phyloP scores from a whole-genome alignment of 148 eudicot genomes.

The Simmondsia chinensis region DNA sequence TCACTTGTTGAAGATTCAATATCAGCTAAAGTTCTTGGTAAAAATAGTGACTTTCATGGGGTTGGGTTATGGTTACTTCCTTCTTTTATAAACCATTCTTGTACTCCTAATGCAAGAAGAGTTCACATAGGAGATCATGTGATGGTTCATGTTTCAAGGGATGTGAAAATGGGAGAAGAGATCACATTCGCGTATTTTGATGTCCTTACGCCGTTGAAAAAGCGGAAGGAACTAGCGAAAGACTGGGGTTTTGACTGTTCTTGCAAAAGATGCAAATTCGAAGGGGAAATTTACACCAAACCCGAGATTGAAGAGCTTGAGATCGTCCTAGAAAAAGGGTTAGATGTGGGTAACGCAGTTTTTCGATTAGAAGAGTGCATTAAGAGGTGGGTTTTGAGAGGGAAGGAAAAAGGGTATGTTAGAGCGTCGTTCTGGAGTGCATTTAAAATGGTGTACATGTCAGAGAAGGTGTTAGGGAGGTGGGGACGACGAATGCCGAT shows the following conservation, averaged over 20 bases:
- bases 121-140: constrained; percentile 73
- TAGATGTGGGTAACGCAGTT: constrained; percentile 47
- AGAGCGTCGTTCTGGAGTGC: constrained; percentile 82
- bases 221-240: constrained; percentile 50
- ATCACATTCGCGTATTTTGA: constrained; percentile 73
- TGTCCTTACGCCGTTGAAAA: constrained; percentile 37
- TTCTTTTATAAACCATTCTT: constrained; percentile 76
- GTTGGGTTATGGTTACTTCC: constrained; percentile 79
- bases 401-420: constrained; percentile 62
- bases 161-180: constrained; percentile 77
- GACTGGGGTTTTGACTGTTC: constrained; percentile 68
- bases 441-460: constrained; percentile 37
- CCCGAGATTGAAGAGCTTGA: constrained; percentile 64
- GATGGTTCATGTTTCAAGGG: constrained; percentile 58
- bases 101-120: constrained; percentile 66
- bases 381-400: constrained; percentile 56
- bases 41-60: constrained; percentile 56
- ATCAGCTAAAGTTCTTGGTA: constrained; percentile 68
- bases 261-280: constrained; percentile 70
- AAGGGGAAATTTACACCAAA: constrained; percentile 30
- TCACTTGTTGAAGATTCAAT: constrained; percentile 59
- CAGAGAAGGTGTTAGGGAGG: constrained; percentile 49
- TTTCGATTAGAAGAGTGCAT: constrained; percentile 69
- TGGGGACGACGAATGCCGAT: constrained; percentile 77
- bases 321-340: constrained; percentile 43